phyloP scores from a whole-genome alignment of 768 basidiomycete species.

The Mycena galericulata region DNA sequence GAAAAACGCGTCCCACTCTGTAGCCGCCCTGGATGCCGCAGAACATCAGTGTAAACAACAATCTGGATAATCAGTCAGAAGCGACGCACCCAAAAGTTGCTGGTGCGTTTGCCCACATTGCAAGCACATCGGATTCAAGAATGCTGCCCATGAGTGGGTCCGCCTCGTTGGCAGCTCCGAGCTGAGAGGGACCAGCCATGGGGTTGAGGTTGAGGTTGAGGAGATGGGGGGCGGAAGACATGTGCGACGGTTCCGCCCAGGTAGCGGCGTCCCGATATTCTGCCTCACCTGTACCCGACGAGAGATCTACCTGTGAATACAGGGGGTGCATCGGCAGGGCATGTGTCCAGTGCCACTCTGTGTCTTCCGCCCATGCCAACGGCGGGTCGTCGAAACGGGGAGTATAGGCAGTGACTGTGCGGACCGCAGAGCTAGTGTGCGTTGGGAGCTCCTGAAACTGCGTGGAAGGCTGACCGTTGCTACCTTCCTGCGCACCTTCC shows the following conservation, averaged over 20 bases:
- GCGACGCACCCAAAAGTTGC: conserved; percentile 57
- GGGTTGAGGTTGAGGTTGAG: not conserved
- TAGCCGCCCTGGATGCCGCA: too few relatives aligned
- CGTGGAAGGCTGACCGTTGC: too few relatives aligned
- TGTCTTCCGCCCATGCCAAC: not conserved
- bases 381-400: not conserved
- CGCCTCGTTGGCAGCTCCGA: too few relatives aligned
- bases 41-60: too few relatives aligned
- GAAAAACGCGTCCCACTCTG: too few relatives aligned
- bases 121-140: conserved; percentile 49
- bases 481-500: not conserved
- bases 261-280: not conserved
- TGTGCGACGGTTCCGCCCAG: too few relatives aligned
- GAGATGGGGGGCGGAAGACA: too few relatives aligned
- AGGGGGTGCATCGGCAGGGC: conserved; percentile 54
- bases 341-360: not conserved
- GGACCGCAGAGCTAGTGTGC: too few relatives aligned
- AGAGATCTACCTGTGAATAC: conserved; percentile 36
- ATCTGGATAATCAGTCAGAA: not conserved
- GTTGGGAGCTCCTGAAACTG: not conserved
- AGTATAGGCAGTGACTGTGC: too few relatives aligned
- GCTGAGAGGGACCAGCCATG: too few relatives aligned
- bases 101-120: conserved; percentile 63
- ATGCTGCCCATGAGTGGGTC: not conserved
- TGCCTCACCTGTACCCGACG: too few relatives aligned